phyloP scores from a whole-genome alignment of 225 moss, liverwort and hornwort genomes.

The Pleurozium schreberi region DNA sequence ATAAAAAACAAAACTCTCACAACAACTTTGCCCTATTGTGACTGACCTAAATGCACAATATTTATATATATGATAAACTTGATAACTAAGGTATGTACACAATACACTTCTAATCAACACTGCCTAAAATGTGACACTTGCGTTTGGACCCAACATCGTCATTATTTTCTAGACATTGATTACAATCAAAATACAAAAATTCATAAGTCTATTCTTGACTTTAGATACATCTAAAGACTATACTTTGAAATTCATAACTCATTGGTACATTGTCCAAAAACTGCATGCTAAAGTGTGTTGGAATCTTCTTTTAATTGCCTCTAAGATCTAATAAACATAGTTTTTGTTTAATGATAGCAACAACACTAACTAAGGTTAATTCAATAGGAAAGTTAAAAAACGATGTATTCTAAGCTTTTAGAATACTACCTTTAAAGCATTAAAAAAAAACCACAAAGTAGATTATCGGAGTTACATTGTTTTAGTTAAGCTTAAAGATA shows the following conservation, averaged over 20 bases:
- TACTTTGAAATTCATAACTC: background rate
- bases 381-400: background rate
- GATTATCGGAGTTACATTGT: no score
- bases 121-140: background rate
- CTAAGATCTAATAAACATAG: no score
- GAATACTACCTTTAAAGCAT: background rate
- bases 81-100: accelerated
- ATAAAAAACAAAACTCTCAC: background rate
- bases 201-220: accelerated
- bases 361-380: no score
- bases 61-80: background rate
- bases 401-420: background rate
- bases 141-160: accelerated
- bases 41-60: background rate
- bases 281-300: background rate
- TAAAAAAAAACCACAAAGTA: background rate
- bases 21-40: background rate
- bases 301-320: background rate
- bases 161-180: background rate
- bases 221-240: accelerated
- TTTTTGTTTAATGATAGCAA: no score
- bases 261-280: background rate
- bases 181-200: background rate
- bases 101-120: accelerated
- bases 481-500: no score